Base-by-base conservation (phyloP, 345 rosid species). In the Viola odorata region DNA sequence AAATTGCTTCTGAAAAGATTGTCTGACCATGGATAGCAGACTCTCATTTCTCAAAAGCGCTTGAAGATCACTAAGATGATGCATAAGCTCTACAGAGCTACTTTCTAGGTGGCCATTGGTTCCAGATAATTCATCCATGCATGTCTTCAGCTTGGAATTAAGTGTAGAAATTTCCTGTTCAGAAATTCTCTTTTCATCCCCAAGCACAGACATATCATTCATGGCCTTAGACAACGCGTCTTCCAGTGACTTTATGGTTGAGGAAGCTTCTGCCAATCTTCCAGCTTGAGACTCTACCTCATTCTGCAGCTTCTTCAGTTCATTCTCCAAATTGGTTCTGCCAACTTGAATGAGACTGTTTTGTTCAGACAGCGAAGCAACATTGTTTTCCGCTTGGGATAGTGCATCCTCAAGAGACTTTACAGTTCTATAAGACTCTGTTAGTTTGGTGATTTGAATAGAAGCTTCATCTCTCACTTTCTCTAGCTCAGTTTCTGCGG, bases 71-170 rank as follows among this genome's bases (percentile, higher is more conserved):
- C 75, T 70, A 61, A 87, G 69, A 63, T 74, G 75, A 68, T 68
- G 66, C 42, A 72, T 64, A 61, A 87, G 68, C 79, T 92, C 96
- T 52, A 77, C 50, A 36, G 81, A 78, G 61, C 73, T 84, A 66
- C 70, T 83, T 37, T 82, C 79, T 13, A 81, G 59, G 75, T 70
- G 83, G 63, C 85, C 88, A 62, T 61, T 87, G 54, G 77, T 73
- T 77, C 87, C 89, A 60, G 85, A 76, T 76, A 87, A 73, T 77
- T 89, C 96, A 66, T 85, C 91, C 82, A 83, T 79, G 81, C 91
- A 84, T 57, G 84, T 77, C 63, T 76, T 79, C 74, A 89, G 72
- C 77, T 83, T 85, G 64, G 89, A 81, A 67, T 74, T 77, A 41
- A 89, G 84, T 49, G 71, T 62, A 42, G 80, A 84, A 60, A 82